Evolutionary conservation across 805 yeast genomes (phyloP).

Genomic region (Candida ulmi): DNA sequence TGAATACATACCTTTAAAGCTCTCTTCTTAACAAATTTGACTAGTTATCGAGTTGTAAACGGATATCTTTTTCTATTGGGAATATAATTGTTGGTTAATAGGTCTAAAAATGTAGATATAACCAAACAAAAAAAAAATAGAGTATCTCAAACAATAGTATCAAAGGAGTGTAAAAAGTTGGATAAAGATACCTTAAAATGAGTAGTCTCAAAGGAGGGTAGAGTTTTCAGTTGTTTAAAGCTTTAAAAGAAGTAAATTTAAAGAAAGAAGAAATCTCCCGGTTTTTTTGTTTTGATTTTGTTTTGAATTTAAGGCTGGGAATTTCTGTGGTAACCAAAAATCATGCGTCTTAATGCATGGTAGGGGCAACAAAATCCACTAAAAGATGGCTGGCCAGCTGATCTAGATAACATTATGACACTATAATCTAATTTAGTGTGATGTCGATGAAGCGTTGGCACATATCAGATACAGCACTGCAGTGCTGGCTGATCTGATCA

Average conservation of each 20-base stretch:
- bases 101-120: too few species aligned
- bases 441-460: too few species aligned
- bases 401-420: too few species aligned
- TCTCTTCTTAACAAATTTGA: too few species aligned
- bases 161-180: slow-evolving; percentile 33
- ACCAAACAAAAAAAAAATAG: neutral
- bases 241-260: neutral
- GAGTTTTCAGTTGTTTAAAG: neutral
- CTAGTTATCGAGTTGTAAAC: too few species aligned
- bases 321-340: neutral
- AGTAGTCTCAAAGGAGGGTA: neutral
- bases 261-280: neutral
- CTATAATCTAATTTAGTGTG: too few species aligned
- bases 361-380: neutral
- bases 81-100: too few species aligned
- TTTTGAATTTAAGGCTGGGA: neutral
- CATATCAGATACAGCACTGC: too few species aligned
- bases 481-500: too few species aligned
- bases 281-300: neutral
- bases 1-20: neutral
- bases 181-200: slow-evolving; percentile 8
- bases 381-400: neutral
- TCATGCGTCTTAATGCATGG: neutral
- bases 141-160: neutral
- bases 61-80: too few species aligned